phyloP scores from a whole-genome alignment of 192 early-diverging fungal genomes.

The Coemansia sp. region DNA sequence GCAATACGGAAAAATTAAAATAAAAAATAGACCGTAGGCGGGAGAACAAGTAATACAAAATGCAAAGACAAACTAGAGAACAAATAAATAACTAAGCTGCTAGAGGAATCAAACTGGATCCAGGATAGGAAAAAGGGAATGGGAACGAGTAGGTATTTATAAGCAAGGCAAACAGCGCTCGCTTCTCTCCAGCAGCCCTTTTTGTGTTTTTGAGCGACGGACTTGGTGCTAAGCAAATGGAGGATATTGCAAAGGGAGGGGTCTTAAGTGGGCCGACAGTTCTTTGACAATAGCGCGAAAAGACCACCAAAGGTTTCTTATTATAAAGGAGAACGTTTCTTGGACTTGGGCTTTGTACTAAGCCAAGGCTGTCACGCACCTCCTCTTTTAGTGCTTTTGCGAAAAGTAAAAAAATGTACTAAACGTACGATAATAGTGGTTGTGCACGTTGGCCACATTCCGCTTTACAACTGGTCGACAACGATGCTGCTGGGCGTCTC shows the following conservation, averaged over 20 bases:
- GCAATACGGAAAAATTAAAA: too few species aligned
- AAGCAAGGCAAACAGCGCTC: background rate
- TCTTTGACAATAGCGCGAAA: too few species aligned
- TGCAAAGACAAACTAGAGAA: conserved; percentile 18
- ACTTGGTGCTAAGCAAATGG: too few species aligned
- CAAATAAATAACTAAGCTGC: conserved; percentile 6
- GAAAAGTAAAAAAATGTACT: background rate
- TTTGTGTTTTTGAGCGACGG: too few species aligned
- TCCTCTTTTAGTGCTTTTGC: background rate
- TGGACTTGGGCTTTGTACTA: background rate
- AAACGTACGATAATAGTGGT: background rate
- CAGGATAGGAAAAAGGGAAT: conserved; percentile 3
- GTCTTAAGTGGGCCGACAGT: too few species aligned
- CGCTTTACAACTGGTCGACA: background rate
- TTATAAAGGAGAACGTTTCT: too few species aligned
- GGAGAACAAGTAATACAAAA: background rate
- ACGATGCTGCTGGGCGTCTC: background rate
- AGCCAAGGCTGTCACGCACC: background rate
- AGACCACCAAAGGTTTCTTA: too few species aligned
- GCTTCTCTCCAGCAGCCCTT: background rate
- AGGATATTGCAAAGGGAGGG: too few species aligned
- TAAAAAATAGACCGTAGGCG: too few species aligned
- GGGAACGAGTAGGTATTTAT: background rate
- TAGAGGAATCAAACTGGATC: conserved; percentile 7
- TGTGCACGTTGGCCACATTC: background rate